Evolutionary conservation across 1,284 basidiomycete genomes (phyloP), one percentile per base, ranked within the genome.

Genomic region (Melampsora americana): DNA sequence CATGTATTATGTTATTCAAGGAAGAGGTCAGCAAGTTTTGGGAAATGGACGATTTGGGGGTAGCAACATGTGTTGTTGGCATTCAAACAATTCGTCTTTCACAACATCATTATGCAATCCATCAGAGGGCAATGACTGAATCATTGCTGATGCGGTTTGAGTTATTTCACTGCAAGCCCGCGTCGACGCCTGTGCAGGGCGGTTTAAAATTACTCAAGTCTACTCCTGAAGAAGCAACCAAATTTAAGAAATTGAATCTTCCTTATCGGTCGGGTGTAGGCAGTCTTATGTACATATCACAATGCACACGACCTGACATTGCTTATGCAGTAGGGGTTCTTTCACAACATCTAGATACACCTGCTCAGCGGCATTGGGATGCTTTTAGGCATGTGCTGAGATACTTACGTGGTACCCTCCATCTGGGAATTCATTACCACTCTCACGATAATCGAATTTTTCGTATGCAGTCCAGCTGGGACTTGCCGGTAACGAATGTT

Each of bases 321-420:
- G 56, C 23, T 7, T 68, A 53, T 53, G 66, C 66, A 1, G 66
- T 68, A 18, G 66, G 66, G 2, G 44, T 48, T 20, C 26, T 68
- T 1, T 68, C 48, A 26, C 46, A 48, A 6, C 56, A 53, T n/a
- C 66, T 68, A 39, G 30, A 68, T 23, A 53, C 48, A 53, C 66
- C 66, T 14, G 28, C 28, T 12, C 44, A 50, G 18, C 26, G 23
- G 9, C 66, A 68, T 35, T 68, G 66, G 66, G 48, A 68, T 18
- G 5, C 66, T 9, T 48, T 53, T 20, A 1, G 32, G 2, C 66
- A 68, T n/a, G 66, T 68, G 0, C 26, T 68, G 1, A 0, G 66
- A 16, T 68, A 68, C 16, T 46, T 68, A 9, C 48, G 56, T n/a
- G 26, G 23, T 3, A 50, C 66, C 5, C 4, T 6, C 9, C 3